Conservation (phyloP, 768 basidiomycete species). For the Calvatia gigantea region DNA sequence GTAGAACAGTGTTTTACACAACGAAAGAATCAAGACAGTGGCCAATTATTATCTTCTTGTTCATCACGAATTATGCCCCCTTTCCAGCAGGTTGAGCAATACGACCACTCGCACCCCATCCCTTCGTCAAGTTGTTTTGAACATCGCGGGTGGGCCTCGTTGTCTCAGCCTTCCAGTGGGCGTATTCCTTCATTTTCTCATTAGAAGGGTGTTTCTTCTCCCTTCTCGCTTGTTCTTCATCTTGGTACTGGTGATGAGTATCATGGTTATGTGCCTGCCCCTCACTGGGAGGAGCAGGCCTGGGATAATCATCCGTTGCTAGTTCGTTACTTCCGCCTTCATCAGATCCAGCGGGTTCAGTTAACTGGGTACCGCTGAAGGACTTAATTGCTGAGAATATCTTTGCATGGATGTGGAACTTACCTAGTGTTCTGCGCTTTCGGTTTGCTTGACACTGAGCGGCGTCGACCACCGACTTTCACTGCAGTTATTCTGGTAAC, state of each 20-base stretch:
- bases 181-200: conserved; percentile 43
- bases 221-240: conserved; percentile 44
- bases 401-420: not conserved
- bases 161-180: conserved; percentile 42
- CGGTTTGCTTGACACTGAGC: conserved; percentile 11
- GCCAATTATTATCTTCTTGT: not conserved
- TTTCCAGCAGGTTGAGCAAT: conserved; percentile 60
- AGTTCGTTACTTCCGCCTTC: conserved; percentile 26
- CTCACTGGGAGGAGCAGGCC: conserved; percentile 40
- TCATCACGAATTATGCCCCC: conserved; percentile 27
- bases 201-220: conserved; percentile 47
- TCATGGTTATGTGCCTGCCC: conserved; percentile 23
- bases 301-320: conserved; percentile 40
- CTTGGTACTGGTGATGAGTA: conserved; percentile 29
- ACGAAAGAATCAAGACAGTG: conserved; percentile 3
- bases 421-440: conserved; percentile 12
- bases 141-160: conserved; percentile 47
- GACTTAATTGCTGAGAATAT: not conserved
- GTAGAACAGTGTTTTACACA: conserved; percentile 5
- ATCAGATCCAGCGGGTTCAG: conserved; percentile 11
- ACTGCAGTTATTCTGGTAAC: conserved; percentile 17
- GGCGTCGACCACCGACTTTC: conserved; percentile 26
- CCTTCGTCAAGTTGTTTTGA: conserved; percentile 24
- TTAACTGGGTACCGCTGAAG: not conserved
- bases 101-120: conserved; percentile 42